phyloP scores from a whole-genome alignment of 2,329 filamentous ascomycete genomes.

The Chrysoporthe austroafricana region DNA sequence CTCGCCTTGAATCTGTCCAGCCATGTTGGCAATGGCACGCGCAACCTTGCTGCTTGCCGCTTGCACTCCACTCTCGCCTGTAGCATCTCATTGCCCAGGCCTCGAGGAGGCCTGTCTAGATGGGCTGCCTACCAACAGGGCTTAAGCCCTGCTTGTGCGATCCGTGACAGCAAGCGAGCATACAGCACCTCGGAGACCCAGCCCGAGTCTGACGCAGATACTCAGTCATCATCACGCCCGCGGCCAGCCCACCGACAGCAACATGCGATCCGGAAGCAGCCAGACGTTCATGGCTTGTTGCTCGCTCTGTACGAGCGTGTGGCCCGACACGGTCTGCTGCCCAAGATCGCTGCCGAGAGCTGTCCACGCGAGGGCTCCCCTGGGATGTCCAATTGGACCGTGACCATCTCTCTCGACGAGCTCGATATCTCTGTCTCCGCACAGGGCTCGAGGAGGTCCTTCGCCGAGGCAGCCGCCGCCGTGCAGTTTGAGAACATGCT shows the following conservation, averaged over 20 bases:
- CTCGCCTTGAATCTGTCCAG: not conserved
- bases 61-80: not conserved
- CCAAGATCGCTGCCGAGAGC: not conserved
- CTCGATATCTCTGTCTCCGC: slow-evolving; percentile 4
- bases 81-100: not conserved
- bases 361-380: not conserved
- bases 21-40: not conserved
- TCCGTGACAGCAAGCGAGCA: not conserved
- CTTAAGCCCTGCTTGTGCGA: not conserved
- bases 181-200: not conserved
- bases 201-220: not conserved
- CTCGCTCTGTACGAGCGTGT: not conserved
- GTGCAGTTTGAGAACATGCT: slow-evolving; percentile 11
- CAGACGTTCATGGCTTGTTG: not conserved
- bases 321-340: slow-evolving; percentile 11
- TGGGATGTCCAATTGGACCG: not conserved
- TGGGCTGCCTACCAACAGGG: not conserved
- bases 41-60: not conserved
- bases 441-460: not conserved
- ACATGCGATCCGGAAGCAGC: not conserved
- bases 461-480: slow-evolving; percentile 19
- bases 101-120: not conserved
- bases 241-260: not conserved
- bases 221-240: not conserved
- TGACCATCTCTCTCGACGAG: slow-evolving; percentile 8